Evolutionary conservation across 73 alveolate genomes (phyloP).

Genomic region (Effrenium voratum): DNA sequence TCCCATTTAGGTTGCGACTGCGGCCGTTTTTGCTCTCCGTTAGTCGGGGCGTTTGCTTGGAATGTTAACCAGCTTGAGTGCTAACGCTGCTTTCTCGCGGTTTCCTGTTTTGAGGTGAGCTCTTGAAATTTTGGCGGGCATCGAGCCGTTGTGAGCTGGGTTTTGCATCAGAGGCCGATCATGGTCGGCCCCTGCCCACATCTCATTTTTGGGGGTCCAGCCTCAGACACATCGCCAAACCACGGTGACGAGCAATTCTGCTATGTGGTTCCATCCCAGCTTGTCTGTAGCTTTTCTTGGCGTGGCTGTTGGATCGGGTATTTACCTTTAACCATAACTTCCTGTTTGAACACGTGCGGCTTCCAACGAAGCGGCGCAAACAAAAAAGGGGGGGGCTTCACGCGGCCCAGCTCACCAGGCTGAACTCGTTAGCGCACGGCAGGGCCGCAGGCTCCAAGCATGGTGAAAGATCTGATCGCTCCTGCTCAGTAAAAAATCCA

Average conservation of each 20-base stretch:
- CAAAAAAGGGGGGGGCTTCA: neutral
- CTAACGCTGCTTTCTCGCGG: too few species aligned
- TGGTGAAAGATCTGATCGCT: too few species aligned
- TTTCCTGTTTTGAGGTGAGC: too few species aligned
- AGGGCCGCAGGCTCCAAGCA: slow-evolving; percentile 28
- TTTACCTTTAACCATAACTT: neutral
- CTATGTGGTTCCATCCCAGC: neutral
- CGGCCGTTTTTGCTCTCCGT: too few species aligned
- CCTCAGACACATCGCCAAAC: neutral
- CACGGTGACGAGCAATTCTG: neutral
- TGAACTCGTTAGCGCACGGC: slow-evolving; percentile 2
- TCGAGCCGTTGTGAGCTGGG: too few species aligned
- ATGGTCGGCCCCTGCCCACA: too few species aligned
- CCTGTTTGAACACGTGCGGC: neutral
- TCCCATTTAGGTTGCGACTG: too few species aligned
- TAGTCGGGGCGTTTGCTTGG: too few species aligned
- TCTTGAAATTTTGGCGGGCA: too few species aligned
- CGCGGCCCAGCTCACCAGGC: neutral
- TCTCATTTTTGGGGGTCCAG: neutral
- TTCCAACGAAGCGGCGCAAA: neutral
- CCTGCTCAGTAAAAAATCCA: too few species aligned
- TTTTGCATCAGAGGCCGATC: too few species aligned
- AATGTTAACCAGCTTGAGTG: too few species aligned
- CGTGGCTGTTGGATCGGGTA: neutral
- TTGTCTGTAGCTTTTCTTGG: neutral